Evolutionary conservation across 1,139 yeast genomes (phyloP), one percentile per base, ranked within the genome.

Genomic region (Yamadazyma sp.): DNA sequence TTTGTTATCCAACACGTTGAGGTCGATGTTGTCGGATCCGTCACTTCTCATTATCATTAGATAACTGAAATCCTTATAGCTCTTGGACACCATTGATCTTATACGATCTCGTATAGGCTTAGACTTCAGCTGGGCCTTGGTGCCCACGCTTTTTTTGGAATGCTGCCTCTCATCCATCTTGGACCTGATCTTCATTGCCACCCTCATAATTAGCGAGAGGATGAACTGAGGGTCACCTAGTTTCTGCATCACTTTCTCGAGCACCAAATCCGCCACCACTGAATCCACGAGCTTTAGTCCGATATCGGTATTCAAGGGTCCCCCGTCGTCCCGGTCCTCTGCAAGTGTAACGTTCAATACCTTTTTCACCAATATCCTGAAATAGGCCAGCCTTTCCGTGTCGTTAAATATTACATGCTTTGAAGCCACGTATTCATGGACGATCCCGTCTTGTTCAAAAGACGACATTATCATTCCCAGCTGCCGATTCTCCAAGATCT

Each of bases 201-300:
- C 29, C 33, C 44, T 40, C 26, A 38, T 36, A 9, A 55, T 39
- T 1, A 55, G 31, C 0, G 53, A 49, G 9, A 64, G 41, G 0
- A 68, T 44, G 37, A 70, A 68, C 7, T 54, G 51, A 0, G 69
- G 69, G 2, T 62, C 47, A 1, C 71, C 47, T 12, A 69, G 44
- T 44, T 59, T 62, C 1, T 48, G 53, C 4, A 69, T 42, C 1
- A 61, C 42, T 38, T 64, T 65, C 9, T 43, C 54, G 9, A 71
- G 38, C 7, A 71, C 66, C 43, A 70, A 48, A 48, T 71, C 75
- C 7, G 68, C 61, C 27, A 69, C 41, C 12, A 69, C 44, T 3
- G 61, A 38, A 2, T 55, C 51, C 1, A 66, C 53, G 28, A 71
- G 56, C 32, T 56, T 59, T 31, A 53, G 48, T 2, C 62, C 53